These are phyloP conservation scores for Termitomyces sp. DNA, from an alignment of 768 basidiomycete species.

Conservation along the genomic window DNA sequence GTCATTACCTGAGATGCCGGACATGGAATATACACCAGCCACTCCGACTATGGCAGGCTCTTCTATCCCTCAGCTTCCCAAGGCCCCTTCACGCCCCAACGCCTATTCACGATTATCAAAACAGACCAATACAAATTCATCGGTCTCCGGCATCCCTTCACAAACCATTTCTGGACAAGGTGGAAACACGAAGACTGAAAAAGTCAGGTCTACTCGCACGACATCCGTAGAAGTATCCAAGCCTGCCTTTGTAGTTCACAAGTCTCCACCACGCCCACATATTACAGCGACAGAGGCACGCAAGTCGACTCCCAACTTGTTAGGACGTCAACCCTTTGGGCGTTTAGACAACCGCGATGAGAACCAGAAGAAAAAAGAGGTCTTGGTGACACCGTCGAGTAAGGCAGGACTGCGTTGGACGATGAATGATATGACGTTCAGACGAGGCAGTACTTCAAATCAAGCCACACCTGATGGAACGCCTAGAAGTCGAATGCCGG, in stretches of 20 bases:
- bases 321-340: constrained; percentile 30
- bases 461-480: constrained; percentile 12
- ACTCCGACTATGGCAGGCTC: not conserved
- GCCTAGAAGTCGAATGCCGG: constrained; percentile 39
- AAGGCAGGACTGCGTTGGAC: constrained; percentile 22
- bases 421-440: constrained; percentile 28
- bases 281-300: constrained; percentile 9
- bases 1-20: constrained; percentile 21
- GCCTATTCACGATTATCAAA: constrained; percentile 9
- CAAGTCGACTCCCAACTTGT: constrained; percentile 11
- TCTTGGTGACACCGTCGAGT: constrained; percentile 14
- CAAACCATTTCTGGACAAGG: not conserved
- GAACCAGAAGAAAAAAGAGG: constrained; percentile 13
- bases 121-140: not conserved
- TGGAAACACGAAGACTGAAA: not conserved
- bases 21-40: not conserved
- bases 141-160: not conserved
- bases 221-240: constrained; percentile 3
- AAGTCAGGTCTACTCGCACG: not conserved
- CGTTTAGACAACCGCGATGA: constrained; percentile 15
- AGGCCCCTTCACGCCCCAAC: constrained; percentile 6
- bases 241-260: constrained; percentile 1
- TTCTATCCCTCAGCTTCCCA: not conserved
- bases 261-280: constrained; percentile 8
- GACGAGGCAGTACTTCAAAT: constrained; percentile 20